Conservation (phyloP, 1,139 yeast species). For the Candida sojae region DNA sequence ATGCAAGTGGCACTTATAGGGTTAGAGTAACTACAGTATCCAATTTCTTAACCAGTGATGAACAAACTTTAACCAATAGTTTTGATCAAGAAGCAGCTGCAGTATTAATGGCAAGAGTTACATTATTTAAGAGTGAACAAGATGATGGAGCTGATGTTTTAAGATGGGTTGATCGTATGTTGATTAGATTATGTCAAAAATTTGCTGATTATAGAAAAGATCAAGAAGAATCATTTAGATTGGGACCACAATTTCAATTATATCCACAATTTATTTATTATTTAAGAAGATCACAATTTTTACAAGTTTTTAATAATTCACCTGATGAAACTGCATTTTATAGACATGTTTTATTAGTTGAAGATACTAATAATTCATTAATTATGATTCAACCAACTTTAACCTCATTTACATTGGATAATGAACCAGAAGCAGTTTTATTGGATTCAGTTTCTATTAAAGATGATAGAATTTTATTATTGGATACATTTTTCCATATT, state of each 20-base stretch:
- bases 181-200: constrained; percentile 52
- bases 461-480: constrained; percentile 81
- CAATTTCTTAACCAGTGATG: constrained; percentile 58
- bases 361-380: constrained; percentile 90
- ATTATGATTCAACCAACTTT: constrained; percentile 97
- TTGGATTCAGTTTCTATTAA: constrained; percentile 91
- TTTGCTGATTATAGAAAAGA: constrained; percentile 55
- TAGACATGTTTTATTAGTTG: constrained; percentile 88
- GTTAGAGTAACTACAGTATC: constrained; percentile 89
- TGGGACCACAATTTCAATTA: constrained; percentile 49
- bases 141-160: constrained; percentile 56
- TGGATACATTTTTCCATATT: constrained; percentile 96
- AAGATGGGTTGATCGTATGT: constrained; percentile 54
- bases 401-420: constrained; percentile 78
- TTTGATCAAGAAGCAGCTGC: constrained; percentile 99
- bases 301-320: constrained; percentile 95
- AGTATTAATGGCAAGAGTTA: constrained; percentile 90
- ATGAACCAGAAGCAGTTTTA: constrained; percentile 89
- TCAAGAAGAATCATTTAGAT: constrained; percentile 46
- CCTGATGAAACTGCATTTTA: constrained; percentile 99
- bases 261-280: constrained; percentile 97
- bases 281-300: constrained; percentile 92
- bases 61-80: constrained; percentile 55
- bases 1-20: constrained; percentile 78
- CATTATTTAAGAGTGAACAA: constrained; percentile 85